Base-by-base conservation (phyloP, 2,329 filamentous ascomycete species). In the Penicillium verrucosum region DNA sequence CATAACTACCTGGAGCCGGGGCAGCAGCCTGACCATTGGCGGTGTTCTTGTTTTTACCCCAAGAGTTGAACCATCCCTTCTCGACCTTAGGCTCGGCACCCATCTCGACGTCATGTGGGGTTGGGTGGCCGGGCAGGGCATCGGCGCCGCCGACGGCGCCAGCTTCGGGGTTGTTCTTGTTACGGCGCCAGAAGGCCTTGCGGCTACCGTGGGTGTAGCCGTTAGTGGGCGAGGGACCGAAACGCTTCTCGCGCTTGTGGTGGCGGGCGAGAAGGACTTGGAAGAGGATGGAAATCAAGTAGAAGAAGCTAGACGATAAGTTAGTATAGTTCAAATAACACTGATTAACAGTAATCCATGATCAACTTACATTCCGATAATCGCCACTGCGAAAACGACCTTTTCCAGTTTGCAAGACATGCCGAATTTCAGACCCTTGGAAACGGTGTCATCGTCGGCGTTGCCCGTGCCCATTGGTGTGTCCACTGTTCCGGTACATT, bases 361-460 rank as follows among this genome's bases (percentile, higher is more conserved):
- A 18, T 11, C 14, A 32, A 78, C 81, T 78, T 79, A 92, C 86
- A 89, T 85, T 68, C 82, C 89, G 55, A 92, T 83, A 58, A 97
- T 89, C 30, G 92, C 79, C 16, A 94, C 86, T 4, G 89, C 89
- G 62, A 97, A 87, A 58, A 81, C 83, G 43, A 87, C 91, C 48
- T 86, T 90, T 75, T 96, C 85, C 64, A 96, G 78, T 57, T 81
- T 81, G 78, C 92, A 97, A 0, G 88, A 85, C 58, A 84, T 83
- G n/a, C 75, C 73, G 43, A 82, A 75, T 29, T 70, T 77, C 78
- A 65, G 77, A 4, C 34, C 23, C 77, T 42, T 78, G 75, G 58
- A 75, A n/a, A 75, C 73, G 34, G 81, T 79, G 36, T 80, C 75
- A 27, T 77, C 75, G 48, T 72, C 70, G 1, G 82, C 78, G 8